Conservation (phyloP, 805 yeast species). For the Dipodascus albidus region DNA sequence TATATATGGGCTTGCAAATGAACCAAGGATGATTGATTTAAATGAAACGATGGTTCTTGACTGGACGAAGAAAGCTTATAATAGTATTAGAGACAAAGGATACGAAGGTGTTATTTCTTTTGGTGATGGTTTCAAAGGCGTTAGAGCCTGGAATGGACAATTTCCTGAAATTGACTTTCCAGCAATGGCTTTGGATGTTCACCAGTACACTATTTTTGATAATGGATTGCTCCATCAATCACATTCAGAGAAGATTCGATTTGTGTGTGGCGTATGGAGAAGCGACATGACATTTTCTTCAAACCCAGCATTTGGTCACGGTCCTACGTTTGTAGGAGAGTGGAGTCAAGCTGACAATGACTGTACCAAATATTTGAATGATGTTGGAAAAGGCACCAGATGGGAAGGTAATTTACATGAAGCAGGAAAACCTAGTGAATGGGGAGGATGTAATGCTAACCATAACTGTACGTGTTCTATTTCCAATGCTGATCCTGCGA, state of each 20-base stretch:
- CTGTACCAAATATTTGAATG: slow-evolving; percentile 74
- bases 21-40: slow-evolving; percentile 42
- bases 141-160: slow-evolving; percentile 49
- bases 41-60: slow-evolving; percentile 48
- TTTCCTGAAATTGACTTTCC: slow-evolving; percentile 36
- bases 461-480: slow-evolving; percentile 42
- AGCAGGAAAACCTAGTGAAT: slow-evolving; percentile 17
- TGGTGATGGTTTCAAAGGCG: slow-evolving; percentile 67
- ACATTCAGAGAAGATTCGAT: slow-evolving; percentile 21
- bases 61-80: slow-evolving; percentile 44
- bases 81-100: slow-evolving; percentile 40
- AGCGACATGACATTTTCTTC: slow-evolving; percentile 40
- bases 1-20: slow-evolving; percentile 74
- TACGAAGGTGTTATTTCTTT: slow-evolving; percentile 42
- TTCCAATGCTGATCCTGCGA: slow-evolving; percentile 30
- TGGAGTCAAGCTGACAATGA: slow-evolving; percentile 82
- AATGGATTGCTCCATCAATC: slow-evolving; percentile 17
- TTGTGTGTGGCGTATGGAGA: slow-evolving; percentile 40
- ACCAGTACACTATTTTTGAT: slow-evolving; percentile 71
- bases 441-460: slow-evolving; percentile 21
- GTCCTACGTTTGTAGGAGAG: slow-evolving; percentile 58
- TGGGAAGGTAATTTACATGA: slow-evolving; percentile 46
- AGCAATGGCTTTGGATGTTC: slow-evolving; percentile 74
- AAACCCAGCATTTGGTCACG: slow-evolving; percentile 47
- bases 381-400: slow-evolving; percentile 68